phyloP scores from a whole-genome alignment of 78 protist species.

The Chrysochromulina parva region DNA sequence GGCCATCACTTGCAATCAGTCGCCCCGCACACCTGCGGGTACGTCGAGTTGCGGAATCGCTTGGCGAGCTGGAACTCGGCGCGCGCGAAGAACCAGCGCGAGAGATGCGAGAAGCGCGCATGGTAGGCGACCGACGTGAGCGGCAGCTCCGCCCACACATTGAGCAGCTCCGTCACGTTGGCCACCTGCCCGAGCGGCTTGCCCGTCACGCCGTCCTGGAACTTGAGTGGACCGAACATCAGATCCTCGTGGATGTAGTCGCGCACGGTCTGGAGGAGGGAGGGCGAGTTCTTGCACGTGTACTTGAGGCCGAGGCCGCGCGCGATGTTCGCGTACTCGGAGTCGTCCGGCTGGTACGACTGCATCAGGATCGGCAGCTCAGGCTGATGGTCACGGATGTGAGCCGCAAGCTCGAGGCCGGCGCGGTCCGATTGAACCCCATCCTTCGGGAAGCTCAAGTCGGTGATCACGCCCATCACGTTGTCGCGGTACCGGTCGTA shows the following conservation, averaged over 20 bases:
- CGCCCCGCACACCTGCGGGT: neutral
- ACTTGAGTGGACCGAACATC: neutral
- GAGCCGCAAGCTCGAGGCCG: neutral
- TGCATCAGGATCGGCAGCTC: neutral
- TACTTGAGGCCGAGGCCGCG: no score
- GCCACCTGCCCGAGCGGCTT: neutral
- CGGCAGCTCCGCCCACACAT: neutral
- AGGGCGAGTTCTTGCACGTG: neutral
- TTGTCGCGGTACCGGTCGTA: neutral
- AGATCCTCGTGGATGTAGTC: neutral
- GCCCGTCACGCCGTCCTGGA: neutral
- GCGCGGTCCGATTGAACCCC: neutral
- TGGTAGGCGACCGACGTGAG: neutral
- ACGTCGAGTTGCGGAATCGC: neutral
- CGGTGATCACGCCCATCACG: neutral
- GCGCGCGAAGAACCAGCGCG: neutral
- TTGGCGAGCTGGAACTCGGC: neutral
- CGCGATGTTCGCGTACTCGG: no score
- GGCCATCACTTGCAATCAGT: no score
- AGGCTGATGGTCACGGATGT: neutral
- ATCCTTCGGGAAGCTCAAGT: neutral
- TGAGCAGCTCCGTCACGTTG: neutral
- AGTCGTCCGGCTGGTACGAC: neutral
- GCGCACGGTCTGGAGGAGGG: neutral
- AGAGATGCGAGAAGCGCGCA: neutral